Evolutionary conservation across 257 asterid species (phyloP).

Genomic region (Gentiana straminea): DNA sequence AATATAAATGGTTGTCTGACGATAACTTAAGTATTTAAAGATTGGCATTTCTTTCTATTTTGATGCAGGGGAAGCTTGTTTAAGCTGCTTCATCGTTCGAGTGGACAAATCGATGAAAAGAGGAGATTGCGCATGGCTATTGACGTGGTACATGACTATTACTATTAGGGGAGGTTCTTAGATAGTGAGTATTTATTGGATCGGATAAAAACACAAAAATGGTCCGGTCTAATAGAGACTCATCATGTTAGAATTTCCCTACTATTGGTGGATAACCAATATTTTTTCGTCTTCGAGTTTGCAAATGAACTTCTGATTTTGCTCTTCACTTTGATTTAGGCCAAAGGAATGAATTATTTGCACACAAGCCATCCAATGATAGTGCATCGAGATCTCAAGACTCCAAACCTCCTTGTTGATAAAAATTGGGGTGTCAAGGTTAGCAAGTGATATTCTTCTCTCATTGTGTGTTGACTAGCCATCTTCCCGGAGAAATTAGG

Average conservation of each 20-base stretch:
- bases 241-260: no score
- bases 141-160: slow-evolving; percentile 64
- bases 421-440: slow-evolving; percentile 97
- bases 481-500: no score
- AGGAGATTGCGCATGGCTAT: slow-evolving; percentile 88
- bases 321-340: slow-evolving; percentile 42
- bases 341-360: slow-evolving; percentile 97
- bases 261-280: slow-evolving; percentile 10
- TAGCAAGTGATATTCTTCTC: neutral
- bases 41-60: slow-evolving; percentile 1
- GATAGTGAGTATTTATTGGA: no score
- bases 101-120: slow-evolving; percentile 68
- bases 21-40: no score
- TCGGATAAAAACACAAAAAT: no score
- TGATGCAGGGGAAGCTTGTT: slow-evolving; percentile 90
- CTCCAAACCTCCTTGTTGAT: slow-evolving; percentile 96
- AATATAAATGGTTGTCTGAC: no score
- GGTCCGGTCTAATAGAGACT: no score
- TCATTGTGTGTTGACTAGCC: no score
- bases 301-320: slow-evolving; percentile 10
- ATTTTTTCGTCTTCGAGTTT: slow-evolving; percentile 1
- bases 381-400: slow-evolving; percentile 93
- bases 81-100: slow-evolving; percentile 76
- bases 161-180: no score
- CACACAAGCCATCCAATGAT: slow-evolving; percentile 88